Conservation (phyloP, 2,329 filamentous ascomycete species). For the Verticillium alfalfae region DNA sequence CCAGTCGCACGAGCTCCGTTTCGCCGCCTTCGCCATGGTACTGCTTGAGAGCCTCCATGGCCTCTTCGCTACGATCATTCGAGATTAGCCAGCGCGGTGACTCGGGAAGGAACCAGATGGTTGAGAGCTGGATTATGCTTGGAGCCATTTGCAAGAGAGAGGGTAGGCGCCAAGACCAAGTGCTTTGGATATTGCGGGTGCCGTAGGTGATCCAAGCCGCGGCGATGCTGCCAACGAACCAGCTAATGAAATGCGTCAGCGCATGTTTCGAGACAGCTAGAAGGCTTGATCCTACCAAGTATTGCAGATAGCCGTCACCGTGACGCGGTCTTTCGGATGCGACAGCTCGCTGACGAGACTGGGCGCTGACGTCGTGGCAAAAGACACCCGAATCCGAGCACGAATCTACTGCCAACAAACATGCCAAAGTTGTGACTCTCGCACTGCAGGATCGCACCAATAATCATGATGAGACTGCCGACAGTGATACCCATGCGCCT, state of each 20-base stretch:
- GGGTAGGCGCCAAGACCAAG: slow-evolving; percentile 29
- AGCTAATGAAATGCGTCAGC: slow-evolving; percentile 21
- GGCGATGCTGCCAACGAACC: slow-evolving; percentile 38
- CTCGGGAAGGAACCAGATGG: slow-evolving; percentile 52
- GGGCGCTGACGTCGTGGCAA: slow-evolving; percentile 45
- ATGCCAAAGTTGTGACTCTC: slow-evolving; percentile 28
- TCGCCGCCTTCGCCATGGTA: slow-evolving; percentile 54
- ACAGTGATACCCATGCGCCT: slow-evolving; percentile 22
- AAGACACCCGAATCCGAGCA: slow-evolving; percentile 48
- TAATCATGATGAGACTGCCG: slow-evolving; percentile 23
- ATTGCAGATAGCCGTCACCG: slow-evolving; percentile 49
- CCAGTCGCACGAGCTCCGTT: slow-evolving; percentile 42
- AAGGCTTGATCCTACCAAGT: slow-evolving; percentile 13
- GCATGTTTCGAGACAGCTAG: not conserved
- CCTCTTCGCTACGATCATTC: slow-evolving; percentile 46
- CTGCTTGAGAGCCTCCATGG: slow-evolving; percentile 44
- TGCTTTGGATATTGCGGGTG: slow-evolving; percentile 31
- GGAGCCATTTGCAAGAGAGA: slow-evolving; percentile 18
- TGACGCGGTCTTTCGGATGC: slow-evolving; percentile 47
- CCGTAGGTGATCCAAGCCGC: slow-evolving; percentile 38
- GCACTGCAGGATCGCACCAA: slow-evolving; percentile 23
- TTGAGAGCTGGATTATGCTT: slow-evolving; percentile 11
- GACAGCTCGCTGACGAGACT: slow-evolving; percentile 45
- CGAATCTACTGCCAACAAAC: slow-evolving; percentile 47
- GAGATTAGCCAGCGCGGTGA: slow-evolving; percentile 58